phyloP scores from a whole-genome alignment of 306 rosid genomes.

The Begonia loranthoides region DNA sequence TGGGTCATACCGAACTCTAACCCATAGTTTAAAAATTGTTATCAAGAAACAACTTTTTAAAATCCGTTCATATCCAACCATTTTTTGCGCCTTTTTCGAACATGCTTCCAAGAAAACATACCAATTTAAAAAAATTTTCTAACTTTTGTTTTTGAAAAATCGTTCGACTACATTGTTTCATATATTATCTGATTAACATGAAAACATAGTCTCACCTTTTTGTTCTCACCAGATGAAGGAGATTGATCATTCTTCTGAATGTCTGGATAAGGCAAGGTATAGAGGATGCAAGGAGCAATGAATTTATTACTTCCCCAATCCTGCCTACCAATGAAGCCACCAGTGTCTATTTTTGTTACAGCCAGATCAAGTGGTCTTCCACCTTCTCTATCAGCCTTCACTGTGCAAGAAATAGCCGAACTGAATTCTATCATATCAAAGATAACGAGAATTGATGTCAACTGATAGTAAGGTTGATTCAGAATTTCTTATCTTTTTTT shows the following conservation, averaged over 20 bases:
- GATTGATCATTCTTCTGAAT: slow-evolving; percentile 11
- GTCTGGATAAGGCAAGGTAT: slow-evolving; percentile 18
- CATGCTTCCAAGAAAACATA: too few relatives aligned
- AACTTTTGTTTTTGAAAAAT: slow-evolving; percentile 15
- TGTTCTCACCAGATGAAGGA: slow-evolving; percentile 20
- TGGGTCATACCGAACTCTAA: too few relatives aligned
- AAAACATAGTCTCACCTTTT: slow-evolving; percentile 24
- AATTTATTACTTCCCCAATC: slow-evolving; percentile 34
- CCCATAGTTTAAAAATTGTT: too few relatives aligned
- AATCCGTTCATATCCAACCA: too few relatives aligned
- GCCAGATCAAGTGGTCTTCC: slow-evolving; percentile 69
- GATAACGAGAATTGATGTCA: neutral
- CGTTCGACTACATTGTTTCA: neutral
- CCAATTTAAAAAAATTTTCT: neutral
- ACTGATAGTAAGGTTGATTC: neutral
- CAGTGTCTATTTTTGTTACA: slow-evolving; percentile 28
- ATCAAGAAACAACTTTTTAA: too few relatives aligned
- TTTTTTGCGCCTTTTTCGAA: too few relatives aligned
- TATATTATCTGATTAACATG: too few relatives aligned
- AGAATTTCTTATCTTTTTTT: slow-evolving; percentile 6
- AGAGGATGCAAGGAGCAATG: slow-evolving; percentile 44
- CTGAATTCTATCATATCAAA: too few relatives aligned
- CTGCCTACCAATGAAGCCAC: slow-evolving; percentile 51
- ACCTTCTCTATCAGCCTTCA: slow-evolving; percentile 80
- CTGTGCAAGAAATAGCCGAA: slow-evolving; percentile 14